Evolutionary conservation across 2,329 filamentous ascomycete genomes (phyloP), one percentile per base, ranked within the genome.

Genomic region (Arthroderma uncinatum): DNA sequence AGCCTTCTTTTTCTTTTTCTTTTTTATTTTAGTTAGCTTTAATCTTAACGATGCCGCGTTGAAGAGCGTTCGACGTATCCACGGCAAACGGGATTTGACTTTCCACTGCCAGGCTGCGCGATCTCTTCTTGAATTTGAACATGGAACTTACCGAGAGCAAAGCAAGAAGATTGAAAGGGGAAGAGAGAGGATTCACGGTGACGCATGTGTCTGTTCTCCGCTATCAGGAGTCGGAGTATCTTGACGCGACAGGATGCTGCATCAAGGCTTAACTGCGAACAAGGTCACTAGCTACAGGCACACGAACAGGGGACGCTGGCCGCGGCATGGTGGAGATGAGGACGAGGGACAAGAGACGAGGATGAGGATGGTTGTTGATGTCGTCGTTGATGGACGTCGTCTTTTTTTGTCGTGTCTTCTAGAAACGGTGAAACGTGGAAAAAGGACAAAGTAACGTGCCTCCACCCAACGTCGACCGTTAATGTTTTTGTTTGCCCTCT

Each of bases 161-260:
- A n/a, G 25, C 9, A 23, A 44, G 19, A 14, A 23, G 12, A 10
- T 6, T 19, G 19, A 21, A 12, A 25, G 19, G 14, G 40, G 21
- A 19, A 25, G 19, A 23, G 19, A 44, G 40, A 44, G 40, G 21
- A 23, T 44, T 23, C 21, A 12, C 40, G 16, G 19, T 21, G 39
- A 42, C 19, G 39, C 39, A 42, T 48, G 44, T 28, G n/a, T 50
- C 44, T 30, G 28, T 30, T 30, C 25, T 50, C 44, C 28, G 44
- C 34, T 10, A 2, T n/a, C 34, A 33, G 44, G 28, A 33, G 44
- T 50, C 28, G 44, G 44, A 50, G 44, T n/a, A 50, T 30, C 44
- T 50, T 50, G 44, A 50, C 44, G 44, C 44, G 44, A 50, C 44
- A 50, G 44, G 44, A 50, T 30, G 44, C 28, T 50, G 44, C 44